These are phyloP conservation scores for Pezicula radicicola DNA, from an alignment of 2,329 filamentous ascomycete genomes.

Conservation along the genomic window DNA sequence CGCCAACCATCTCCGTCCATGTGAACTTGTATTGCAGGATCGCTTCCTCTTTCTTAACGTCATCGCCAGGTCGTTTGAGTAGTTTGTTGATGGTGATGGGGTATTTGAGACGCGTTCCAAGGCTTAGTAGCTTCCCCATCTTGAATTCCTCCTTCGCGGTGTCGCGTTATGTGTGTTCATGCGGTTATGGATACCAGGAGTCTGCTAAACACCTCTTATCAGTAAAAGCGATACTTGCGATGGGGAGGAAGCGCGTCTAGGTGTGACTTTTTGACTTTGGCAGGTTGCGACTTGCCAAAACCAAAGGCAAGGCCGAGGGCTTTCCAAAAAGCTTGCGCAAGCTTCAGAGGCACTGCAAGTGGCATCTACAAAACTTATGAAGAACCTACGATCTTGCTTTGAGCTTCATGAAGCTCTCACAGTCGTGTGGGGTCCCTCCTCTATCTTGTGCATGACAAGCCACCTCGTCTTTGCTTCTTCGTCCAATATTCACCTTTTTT, in stretches of 20 bases:
- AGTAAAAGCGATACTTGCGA: constrained; percentile 7
- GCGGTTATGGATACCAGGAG: constrained; percentile 13
- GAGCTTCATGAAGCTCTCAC: constrained; percentile 26
- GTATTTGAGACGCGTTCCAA: constrained; percentile 73
- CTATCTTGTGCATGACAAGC: constrained; percentile 21
- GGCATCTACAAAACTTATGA: constrained; percentile 25
- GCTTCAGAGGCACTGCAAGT: constrained; percentile 14
- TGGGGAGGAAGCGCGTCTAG: not conserved
- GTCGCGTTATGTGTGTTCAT: constrained; percentile 25
- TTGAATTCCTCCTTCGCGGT: constrained; percentile 25
- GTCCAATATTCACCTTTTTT: constrained; percentile 21
- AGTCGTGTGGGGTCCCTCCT: constrained; percentile 26
- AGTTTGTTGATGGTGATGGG: constrained; percentile 90
- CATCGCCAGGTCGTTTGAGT: constrained; percentile 71
- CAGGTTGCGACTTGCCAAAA: not conserved
- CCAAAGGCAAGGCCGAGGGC: constrained; percentile 3
- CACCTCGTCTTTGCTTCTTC: constrained; percentile 3
- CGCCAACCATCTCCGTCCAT: constrained; percentile 73
- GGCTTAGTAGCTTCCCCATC: constrained; percentile 45
- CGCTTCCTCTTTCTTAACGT: constrained; percentile 71
- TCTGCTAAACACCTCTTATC: constrained; percentile 11
- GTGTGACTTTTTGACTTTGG: not conserved
- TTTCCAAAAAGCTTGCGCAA: constrained; percentile 15
- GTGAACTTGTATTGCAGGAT: constrained; percentile 87
- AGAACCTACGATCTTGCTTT: constrained; percentile 30